phyloP scores from a whole-genome alignment of 2,329 filamentous ascomycete genomes.

The Sporothrix variecibatus region DNA sequence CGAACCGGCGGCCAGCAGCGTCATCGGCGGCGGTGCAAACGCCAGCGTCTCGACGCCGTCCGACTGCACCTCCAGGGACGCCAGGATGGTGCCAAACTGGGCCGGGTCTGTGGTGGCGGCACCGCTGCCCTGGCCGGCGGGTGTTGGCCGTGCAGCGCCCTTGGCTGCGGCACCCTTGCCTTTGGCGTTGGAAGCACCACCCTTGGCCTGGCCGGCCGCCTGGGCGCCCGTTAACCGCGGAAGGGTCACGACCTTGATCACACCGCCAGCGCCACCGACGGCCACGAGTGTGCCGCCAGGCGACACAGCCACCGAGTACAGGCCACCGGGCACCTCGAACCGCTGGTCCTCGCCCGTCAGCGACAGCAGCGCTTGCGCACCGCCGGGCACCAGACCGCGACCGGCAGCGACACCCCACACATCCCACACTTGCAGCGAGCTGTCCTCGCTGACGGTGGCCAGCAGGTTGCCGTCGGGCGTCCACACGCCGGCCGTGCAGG shows the following conservation, averaged over 20 bases:
- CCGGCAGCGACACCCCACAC: constrained; percentile 77
- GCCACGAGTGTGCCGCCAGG: constrained; percentile 78
- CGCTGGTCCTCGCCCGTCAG: constrained; percentile 82
- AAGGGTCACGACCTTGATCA: constrained; percentile 81
- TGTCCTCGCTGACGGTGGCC: constrained; percentile 86
- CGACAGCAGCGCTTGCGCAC: constrained; percentile 67
- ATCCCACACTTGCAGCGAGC: constrained; percentile 89
- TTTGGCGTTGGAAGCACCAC: neutral
- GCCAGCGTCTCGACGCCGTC: constrained; percentile 75
- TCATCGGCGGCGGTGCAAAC: constrained; percentile 57
- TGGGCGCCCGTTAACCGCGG: constrained; percentile 57
- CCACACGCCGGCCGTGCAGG: constrained; percentile 90
- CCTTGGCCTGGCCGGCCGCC: constrained; percentile 10
- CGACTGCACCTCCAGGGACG: constrained; percentile 75
- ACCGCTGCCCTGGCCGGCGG: constrained; percentile 42
- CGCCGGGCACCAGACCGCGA: constrained; percentile 44
- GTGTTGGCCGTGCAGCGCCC: constrained; percentile 39
- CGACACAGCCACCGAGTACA: constrained; percentile 84
- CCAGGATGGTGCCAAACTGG: constrained; percentile 66
- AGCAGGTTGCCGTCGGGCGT: constrained; percentile 83
- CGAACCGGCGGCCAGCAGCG: constrained; percentile 64
- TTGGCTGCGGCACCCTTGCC: constrained; percentile 17
- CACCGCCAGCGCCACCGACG: constrained; percentile 83
- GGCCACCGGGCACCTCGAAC: constrained; percentile 86
- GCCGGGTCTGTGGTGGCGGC: constrained; percentile 37